Conservation (phyloP, 2,329 filamentous ascomycete genomes). For the Botryotinia narcissicola region DNA sequence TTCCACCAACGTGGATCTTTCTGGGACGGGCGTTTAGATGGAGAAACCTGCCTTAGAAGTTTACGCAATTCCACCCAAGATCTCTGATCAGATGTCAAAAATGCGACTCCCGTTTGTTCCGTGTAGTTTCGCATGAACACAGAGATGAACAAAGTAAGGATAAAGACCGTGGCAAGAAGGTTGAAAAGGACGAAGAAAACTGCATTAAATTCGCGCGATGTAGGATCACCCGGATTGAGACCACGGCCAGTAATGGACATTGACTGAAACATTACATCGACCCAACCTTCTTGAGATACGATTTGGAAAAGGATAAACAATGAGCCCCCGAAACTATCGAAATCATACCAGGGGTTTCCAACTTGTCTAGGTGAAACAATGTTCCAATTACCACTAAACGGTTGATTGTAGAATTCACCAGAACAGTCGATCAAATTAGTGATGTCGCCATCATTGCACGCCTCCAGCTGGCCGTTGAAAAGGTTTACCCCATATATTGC, state of each 20-base stretch:
- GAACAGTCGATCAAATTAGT: constrained; percentile 71
- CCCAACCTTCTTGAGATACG: constrained; percentile 97
- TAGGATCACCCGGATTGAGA: constrained; percentile 67
- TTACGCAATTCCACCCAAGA: constrained; percentile 97
- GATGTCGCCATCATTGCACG: constrained; percentile 74
- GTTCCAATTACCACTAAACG: constrained; percentile 72
- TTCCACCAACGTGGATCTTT: constrained; percentile 76
- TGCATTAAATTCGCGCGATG: constrained; percentile 74
- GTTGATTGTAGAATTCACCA: constrained; percentile 74
- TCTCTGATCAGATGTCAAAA: constrained; percentile 89
- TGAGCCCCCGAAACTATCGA: constrained; percentile 91
- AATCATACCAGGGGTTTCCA: constrained; percentile 80
- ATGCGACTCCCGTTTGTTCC: constrained; percentile 95
- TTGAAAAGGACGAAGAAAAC: constrained; percentile 97
- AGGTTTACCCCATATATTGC: constrained; percentile 94
- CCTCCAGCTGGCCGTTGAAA: constrained; percentile 77
- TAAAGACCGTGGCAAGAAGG: constrained; percentile 90
- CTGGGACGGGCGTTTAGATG: constrained; percentile 85
- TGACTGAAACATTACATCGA: constrained; percentile 82
- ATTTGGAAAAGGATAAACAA: constrained; percentile 98
- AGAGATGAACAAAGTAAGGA: constrained; percentile 94
- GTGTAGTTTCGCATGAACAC: constrained; percentile 99
- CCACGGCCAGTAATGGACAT: constrained; percentile 78
- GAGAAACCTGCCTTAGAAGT: constrained; percentile 85
- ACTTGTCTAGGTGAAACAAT: constrained; percentile 80